A percentile compares a stretch with the other conserved stretches of the same genome.
Evolutionary conservation across 192 early-diverging fungal genomes (phyloP).

Genomic region (Chytriomyces sp.): DNA sequence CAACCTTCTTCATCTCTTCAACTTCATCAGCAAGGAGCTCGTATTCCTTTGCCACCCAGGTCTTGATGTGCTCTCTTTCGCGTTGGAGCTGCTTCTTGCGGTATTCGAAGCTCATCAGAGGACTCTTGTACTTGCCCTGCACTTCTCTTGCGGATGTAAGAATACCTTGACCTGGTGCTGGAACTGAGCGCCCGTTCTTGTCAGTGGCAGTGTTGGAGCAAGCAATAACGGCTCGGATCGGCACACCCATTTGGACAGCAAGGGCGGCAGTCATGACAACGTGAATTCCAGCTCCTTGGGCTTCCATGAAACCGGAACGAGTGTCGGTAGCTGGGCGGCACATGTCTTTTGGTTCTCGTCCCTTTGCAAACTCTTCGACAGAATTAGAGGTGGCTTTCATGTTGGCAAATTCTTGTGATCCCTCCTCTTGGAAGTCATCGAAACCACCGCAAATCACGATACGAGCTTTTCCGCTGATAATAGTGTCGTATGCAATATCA

Average conservation of each 20-base stretch:
- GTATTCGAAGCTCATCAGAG: conserved; percentile 81
- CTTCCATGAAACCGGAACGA: conserved; percentile 92
- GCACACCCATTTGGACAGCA: conserved; percentile 90
- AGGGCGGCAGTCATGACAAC: conserved; percentile 87
- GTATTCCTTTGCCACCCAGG: conserved; percentile 80
- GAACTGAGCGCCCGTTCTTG: conserved; percentile 91
- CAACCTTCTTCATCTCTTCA: conserved; percentile 53
- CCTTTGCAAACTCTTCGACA: conserved; percentile 79
- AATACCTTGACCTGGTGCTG: conserved; percentile 93
- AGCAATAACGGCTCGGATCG: conserved; percentile 90
- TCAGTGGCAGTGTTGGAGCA: conserved; percentile 89
- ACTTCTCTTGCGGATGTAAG: conserved; percentile 86
- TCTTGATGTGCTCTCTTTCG: conserved; percentile 78
- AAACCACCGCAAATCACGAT: conserved; percentile 92
- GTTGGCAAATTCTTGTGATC: conserved; percentile 92
- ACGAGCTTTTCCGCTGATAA: conserved; percentile 88
- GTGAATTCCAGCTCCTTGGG: conserved; percentile 86
- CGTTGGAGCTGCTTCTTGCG: conserved; percentile 75
- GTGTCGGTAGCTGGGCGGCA: conserved; percentile 87
- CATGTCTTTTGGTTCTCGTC: conserved; percentile 88
- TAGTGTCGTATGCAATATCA: conserved; percentile 89
- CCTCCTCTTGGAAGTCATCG: conserved; percentile 93
- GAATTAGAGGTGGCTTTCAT: conserved; percentile 93
- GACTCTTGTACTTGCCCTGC: conserved; percentile 53
- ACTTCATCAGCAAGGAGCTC: conserved; percentile 71